Evolutionary conservation across 116 monocot species (phyloP).

Genomic region (Posidonia oceanica): DNA sequence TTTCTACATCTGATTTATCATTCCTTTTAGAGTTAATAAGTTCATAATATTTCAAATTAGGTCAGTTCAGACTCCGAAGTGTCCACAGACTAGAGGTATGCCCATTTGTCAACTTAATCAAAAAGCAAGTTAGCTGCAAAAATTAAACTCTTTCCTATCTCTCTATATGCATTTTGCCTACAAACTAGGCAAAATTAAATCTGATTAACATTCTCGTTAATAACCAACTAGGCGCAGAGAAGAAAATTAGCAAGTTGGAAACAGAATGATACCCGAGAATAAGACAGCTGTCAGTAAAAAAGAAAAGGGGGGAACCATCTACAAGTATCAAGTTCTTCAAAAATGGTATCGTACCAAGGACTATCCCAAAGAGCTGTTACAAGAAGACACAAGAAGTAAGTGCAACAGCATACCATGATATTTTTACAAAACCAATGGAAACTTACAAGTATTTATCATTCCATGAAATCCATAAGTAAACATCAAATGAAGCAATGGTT

Average conservation of each 20-base stretch:
- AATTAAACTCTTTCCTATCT: too few species aligned
- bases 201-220: neutral
- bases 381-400: neutral
- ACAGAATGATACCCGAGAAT: constrained; percentile 70
- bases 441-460: neutral
- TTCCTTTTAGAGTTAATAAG: too few species aligned
- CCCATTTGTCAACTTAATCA: too few species aligned
- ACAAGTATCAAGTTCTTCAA: constrained; percentile 64
- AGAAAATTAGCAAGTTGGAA: neutral
- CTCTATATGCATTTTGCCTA: too few species aligned
- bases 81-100: too few species aligned
- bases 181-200: neutral
- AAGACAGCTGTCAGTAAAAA: constrained; percentile 88
- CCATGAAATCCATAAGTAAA: neutral
- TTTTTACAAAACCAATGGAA: too few species aligned
- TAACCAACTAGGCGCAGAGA: neutral
- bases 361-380: constrained; percentile 57
- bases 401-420: too few species aligned
- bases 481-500: too few species aligned
- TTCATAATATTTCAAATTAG: too few species aligned
- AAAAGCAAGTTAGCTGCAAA: too few species aligned
- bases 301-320: constrained; percentile 79
- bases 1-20: too few species aligned
- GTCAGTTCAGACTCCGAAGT: too few species aligned
- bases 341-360: constrained; percentile 61